A percentile compares a stretch with the other conserved stretches of the same genome.
Evolutionary conservation across 2,329 filamentous ascomycete genomes (phyloP).

Genomic region (Stagonosporopsis cucurbitacearum): DNA sequence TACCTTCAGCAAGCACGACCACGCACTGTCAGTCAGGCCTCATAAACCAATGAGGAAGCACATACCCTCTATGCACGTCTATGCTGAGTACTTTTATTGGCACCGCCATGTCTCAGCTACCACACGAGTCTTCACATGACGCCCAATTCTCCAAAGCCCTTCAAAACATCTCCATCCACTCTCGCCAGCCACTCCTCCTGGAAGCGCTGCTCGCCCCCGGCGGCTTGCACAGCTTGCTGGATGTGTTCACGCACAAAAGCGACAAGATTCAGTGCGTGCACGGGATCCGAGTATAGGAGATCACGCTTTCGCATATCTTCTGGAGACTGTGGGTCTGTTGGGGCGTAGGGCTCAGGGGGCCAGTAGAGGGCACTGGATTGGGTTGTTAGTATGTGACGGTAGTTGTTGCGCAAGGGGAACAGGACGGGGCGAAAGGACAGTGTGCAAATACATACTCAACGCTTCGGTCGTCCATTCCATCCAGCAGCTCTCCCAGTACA

Average conservation of each 20-base stretch:
- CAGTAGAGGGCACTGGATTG: conserved; percentile 53
- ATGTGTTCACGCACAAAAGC: conserved; percentile 70
- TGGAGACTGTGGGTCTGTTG: conserved; percentile 49
- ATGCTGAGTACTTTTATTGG: too few species aligned
- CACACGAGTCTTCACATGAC: conserved; percentile 38
- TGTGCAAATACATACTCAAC: conserved; percentile 47
- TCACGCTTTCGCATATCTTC: conserved; percentile 57
- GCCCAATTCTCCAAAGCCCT: conserved; percentile 60
- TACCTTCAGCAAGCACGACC: too few species aligned
- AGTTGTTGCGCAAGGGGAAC: too few species aligned
- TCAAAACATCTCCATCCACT: conserved; percentile 75
- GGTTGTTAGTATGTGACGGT: neutral
- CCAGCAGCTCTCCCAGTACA: conserved; percentile 70
- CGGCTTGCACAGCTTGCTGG: conserved; percentile 62
- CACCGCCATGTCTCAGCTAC: too few species aligned
- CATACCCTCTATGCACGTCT: too few species aligned
- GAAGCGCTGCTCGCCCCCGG: conserved; percentile 71
- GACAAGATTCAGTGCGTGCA: conserved; percentile 70
- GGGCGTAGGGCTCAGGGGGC: conserved; percentile 41
- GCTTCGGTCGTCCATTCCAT: conserved; percentile 59
- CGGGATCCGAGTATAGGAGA: conserved; percentile 66
- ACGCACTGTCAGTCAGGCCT: too few species aligned
- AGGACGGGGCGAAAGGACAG: neutral
- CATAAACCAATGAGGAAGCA: too few species aligned
- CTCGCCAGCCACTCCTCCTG: conserved; percentile 73